Conservation (phyloP, 164 flowering plant genomes). For the Vitis cinerea region DNA sequence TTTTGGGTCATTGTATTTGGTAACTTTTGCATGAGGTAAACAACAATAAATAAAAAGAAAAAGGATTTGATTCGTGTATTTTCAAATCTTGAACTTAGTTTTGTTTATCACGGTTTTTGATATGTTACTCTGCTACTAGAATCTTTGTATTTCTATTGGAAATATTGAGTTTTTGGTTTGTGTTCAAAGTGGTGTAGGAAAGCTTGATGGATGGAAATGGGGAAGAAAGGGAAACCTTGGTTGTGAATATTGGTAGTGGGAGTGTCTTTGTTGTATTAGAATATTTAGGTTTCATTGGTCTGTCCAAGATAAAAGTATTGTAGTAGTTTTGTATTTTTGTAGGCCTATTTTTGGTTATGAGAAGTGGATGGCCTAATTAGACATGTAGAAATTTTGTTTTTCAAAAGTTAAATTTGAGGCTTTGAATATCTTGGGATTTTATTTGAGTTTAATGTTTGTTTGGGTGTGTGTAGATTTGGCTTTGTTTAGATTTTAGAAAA, state of each 20-base stretch:
- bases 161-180: too few relatives aligned
- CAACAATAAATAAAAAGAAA: too few relatives aligned
- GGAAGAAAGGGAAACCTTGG: constrained; percentile 24
- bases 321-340: neutral
- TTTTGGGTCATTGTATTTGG: too few relatives aligned
- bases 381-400: neutral
- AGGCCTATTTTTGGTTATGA: neutral
- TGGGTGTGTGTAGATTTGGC: constrained; percentile 42
- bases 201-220: constrained; percentile 14
- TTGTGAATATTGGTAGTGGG: constrained; percentile 11
- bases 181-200: too few relatives aligned
- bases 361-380: neutral
- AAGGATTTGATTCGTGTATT: neutral
- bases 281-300: constrained; percentile 33
- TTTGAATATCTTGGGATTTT: neutral
- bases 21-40: too few relatives aligned
- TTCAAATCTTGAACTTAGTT: neutral
- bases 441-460: neutral
- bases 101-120: neutral
- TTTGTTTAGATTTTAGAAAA: constrained; percentile 49
- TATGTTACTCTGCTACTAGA: neutral
- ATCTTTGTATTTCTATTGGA: neutral
- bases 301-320: constrained; percentile 61
- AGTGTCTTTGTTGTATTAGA: constrained; percentile 20
- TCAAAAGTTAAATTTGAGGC: too few relatives aligned